Evolutionary conservation across 257 asterid genomes (phyloP), one percentile per base, ranked within the genome.

Genomic region (Capsicum pubescens): DNA sequence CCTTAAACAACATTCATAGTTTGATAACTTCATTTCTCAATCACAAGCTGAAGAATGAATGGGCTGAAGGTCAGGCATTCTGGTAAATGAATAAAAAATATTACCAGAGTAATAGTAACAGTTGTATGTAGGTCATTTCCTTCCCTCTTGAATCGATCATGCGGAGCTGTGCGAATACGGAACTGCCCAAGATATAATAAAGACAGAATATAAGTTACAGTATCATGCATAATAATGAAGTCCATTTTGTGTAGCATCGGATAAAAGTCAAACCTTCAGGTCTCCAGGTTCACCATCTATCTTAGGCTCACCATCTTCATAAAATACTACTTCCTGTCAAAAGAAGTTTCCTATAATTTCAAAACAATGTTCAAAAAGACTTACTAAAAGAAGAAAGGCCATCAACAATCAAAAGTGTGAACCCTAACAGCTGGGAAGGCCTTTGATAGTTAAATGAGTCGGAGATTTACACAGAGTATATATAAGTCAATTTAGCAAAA

Each of bases 241-340:
- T 63, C 44, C 36, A 82, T 44, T 3, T 26, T 56, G 61, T 15
- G 77, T 84, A 72, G 44, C 15, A 70, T 79, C 78, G 14, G 85
- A 85, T 84, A 19, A 57, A 17, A 44, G 84, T 55, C 93, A 84
- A 80, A 96, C 99, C 98, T 88, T 93, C 59, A 94, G 93, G 87
- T 96, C 99, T 83, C 98, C 99, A 81, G 98, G 86, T 92, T 96
- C 99, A 76, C 99, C 99, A 87, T 96, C 99, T 87, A 92, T 84
- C 84, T 87, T 90, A 72, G 99, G 98, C 88, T 94, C 99, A 79
- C 99, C 99, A 17, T 96, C 99, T 86, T 94, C 98, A 74, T 91
- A 93, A 86, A 96, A 96, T 77, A 93, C 89, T 82, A 96, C 95
- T 89, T 94, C 99, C 99, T 96, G 92, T 72, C 63, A 82, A 85